Evolutionary conservation across 1,284 basidiomycete genomes (phyloP), one percentile per base, ranked within the genome.

Genomic region (Malassezia japonica): DNA sequence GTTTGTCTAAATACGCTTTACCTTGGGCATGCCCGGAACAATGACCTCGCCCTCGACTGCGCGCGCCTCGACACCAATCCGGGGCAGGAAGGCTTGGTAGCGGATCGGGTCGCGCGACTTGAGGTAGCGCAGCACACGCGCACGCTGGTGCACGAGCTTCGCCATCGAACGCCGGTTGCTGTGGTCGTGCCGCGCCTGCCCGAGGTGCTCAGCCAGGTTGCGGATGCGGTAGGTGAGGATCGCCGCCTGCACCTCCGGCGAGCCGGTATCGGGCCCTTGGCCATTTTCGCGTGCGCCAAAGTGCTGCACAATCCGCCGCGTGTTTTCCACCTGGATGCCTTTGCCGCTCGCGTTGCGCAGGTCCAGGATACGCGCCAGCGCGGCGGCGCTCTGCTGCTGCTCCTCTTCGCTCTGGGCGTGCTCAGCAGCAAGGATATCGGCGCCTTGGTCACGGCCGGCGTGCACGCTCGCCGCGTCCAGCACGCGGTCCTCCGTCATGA

Each of bases 21-120:
- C 36, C 52, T 61, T 67, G 9, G 67, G 67, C 44, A 62, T 72
- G 25, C 62, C 69, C 20, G 61, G 65, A 35, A 64, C 52, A 38
- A 69, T 78, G 33, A 94, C 75, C 72, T 95, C 90, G 39, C 90
- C 90, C 75, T 94, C 89, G 5, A 95, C 86, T 21, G 83, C 83
- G 58, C 79, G 78, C 21, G 81, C 78, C 62, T 89, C 83, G 40
- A 95, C 73, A 2, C 85, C 91, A 25, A 92, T 77, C 51, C 83
- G 81, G 31, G 79, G 77, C 48, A 96, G 77, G 29, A 87, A 74
- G 16, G 73, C 75, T 54, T 87, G 83, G 68, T 92, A 95, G 49
- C 86, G 80, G 55, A 80, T 78, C 40, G 81, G 79, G 61, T 84
- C 78, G 29, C 78, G 75, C 28, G 78, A 73, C 70, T 83, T 84